Evolutionary conservation across 2,329 filamentous ascomycete genomes (phyloP), one percentile per base, ranked within the genome.

Genomic region (Venturia oleaginea): DNA sequence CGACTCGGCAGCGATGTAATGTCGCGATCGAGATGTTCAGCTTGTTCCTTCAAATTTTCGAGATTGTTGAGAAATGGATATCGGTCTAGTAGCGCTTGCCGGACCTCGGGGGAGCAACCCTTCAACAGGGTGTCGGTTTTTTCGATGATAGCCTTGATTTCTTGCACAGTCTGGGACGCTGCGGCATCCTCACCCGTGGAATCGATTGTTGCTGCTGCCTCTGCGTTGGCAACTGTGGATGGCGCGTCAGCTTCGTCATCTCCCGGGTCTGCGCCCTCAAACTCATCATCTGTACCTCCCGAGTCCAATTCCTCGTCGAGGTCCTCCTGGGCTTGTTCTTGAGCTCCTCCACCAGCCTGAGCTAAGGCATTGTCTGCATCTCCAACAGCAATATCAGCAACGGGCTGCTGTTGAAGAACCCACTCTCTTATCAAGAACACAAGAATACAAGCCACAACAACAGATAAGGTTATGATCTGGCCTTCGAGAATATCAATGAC

Each of bases 371-470:
- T 70, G 22, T 73, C 72, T 46, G 71, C 71, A 59, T 70, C 66
- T 37, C 76, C 68, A 4, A 73, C 74, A 30, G 74, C 88, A 79
- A 94, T 87, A 70, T 96, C 95, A 69, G 94, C 88, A 68, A 92
- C 88, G 5, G 93, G 94, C 72, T 99, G 94, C 74, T 99, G 94
- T 74, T 99, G 94, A 11, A 99, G 92, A 61, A 99, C 94, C 83
- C 96, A 99, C 77, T 99, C 94, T 59, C 95, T 82, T 59, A 99
- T 97, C 4, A 99, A 78, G 69, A 99, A 99, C 51, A 99, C 87
- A n/a, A 99, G 79, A 66, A 99, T 97, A 75, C 97, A 99, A 65
- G 89, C 92, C 55, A 96, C 83, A 8, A 99, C 93, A 61, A 97
- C 91, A 13, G 95, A 78, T 6, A 97, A 79, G 0, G 93, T 99